Base-by-base conservation (phyloP, 2,329 filamentous ascomycete species). In the Reticulascus tulasneorum region DNA sequence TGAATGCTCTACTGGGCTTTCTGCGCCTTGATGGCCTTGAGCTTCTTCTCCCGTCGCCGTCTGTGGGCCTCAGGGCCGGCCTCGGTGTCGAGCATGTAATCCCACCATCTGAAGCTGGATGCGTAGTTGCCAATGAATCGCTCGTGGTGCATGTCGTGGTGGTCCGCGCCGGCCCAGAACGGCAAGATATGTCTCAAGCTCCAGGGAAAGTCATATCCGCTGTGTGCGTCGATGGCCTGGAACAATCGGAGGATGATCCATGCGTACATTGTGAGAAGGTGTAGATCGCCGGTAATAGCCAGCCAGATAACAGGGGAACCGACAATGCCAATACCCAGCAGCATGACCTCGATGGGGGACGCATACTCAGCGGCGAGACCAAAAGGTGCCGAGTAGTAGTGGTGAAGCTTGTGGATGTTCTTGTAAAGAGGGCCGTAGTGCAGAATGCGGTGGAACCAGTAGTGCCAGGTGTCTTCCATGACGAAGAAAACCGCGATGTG, bases 61-160 rank as follows among this genome's bases (percentile, higher is more conserved):
- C 89, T 90, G 52, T 84, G 77, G 25, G 91, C 87, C 64, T 94
- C 91, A 23, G 86, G 79, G 35, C 86, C 88, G 47, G 87, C 87
- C 75, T 98, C 91, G 44, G 93, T 98, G 65, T 96, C 90, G 49
- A 97, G 75, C 51, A 82, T 62, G 62, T 85, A 94, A 69, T 98
- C 93, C 93, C 93, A 98, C 93, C 93, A 98, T 63, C 91, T 79
- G 80, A 98, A 98, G 73, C 87, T 94, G 59, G 89, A 95, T 33
- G 91, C 74, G 62, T 97, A 98, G 73, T 98, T 98, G 53, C 93
- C 93, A 47, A 98, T 89, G 69, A 98, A 98, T 60, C 89, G 88
- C 73, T 98, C 93, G 69, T 98, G 93, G 69, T 98, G 93, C 28
- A 89, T 72, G 57, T 98, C 93, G 69, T 98, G 93, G 69, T 97